Evolutionary conservation across 2,329 filamentous ascomycete genomes (phyloP).

Genomic region (Diaporthe sp.): DNA sequence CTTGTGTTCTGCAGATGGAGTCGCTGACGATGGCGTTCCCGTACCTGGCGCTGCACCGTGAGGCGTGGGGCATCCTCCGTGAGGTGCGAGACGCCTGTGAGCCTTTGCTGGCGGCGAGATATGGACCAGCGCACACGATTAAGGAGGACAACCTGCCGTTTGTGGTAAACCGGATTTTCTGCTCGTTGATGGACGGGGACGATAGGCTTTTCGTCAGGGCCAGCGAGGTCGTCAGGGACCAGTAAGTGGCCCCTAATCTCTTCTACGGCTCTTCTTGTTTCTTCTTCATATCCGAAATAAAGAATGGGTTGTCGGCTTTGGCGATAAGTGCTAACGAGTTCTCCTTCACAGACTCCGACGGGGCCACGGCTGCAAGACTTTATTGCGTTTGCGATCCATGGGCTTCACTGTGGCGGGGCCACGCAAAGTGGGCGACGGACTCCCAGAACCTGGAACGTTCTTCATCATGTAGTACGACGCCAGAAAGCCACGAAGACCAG

Average conservation of each 20-base stretch:
- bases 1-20: conserved; percentile 49
- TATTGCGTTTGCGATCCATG: no score
- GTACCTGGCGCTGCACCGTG: conserved; percentile 52
- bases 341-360: no score
- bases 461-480: no score
- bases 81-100: conserved; percentile 45
- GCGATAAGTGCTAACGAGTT: no score
- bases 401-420: no score
- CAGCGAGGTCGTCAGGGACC: background rate
- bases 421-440: no score
- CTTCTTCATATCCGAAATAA: no score
- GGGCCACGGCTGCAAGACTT: no score
- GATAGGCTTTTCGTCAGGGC: background rate
- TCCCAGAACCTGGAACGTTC: no score
- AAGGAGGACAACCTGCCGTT: background rate
- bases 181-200: background rate
- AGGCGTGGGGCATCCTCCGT: conserved; percentile 52
- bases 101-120: conserved; percentile 45
- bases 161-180: background rate
- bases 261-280: no score
- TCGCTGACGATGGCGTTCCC: conserved; percentile 50
- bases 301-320: no score
- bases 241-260: background rate
- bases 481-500: no score
- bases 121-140: conserved; percentile 46